Evolutionary conservation across 768 basidiomycete species (phyloP).

Genomic region (Boletus rufocinnamomeus): DNA sequence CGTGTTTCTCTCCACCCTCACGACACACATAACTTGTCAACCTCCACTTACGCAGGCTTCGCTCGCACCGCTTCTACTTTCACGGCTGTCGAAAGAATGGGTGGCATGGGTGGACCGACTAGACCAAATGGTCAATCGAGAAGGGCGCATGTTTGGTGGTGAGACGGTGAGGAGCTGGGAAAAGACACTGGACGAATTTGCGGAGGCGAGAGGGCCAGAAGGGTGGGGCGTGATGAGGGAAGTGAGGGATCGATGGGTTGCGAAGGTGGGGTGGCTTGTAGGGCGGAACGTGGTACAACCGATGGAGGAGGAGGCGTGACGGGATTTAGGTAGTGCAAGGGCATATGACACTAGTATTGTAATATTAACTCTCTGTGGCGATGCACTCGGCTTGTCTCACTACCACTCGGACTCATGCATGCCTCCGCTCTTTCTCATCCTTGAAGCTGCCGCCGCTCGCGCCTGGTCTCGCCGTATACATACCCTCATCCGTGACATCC

Average conservation of each 20-base stretch:
- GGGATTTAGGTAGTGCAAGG: background rate
- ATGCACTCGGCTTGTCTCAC: conserved; percentile 2
- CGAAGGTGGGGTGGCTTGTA: conserved; percentile 78
- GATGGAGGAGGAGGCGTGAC: conserved; percentile 29
- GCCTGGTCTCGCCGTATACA: conserved; percentile 44
- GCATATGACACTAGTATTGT: background rate
- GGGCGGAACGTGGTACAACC: conserved; percentile 41
- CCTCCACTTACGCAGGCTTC: conserved; percentile 64
- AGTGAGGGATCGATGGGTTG: conserved; percentile 66
- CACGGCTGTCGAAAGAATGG: conserved; percentile 75
- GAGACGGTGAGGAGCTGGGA: conserved; percentile 74
- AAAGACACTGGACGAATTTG: conserved; percentile 64
- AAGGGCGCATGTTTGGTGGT: conserved; percentile 78
- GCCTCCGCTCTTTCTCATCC: conserved; percentile 36
- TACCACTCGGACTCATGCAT: conserved; percentile 36
- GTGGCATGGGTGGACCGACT: conserved; percentile 71
- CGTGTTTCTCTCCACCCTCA: conserved; percentile 66
- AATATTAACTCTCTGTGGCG: conserved; percentile 9
- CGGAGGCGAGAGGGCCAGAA: conserved; percentile 48
- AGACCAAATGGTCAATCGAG: conserved; percentile 66
- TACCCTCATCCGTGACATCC: background rate
- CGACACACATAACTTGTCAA: conserved; percentile 65
- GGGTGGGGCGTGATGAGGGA: conserved; percentile 45
- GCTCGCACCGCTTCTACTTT: conserved; percentile 57
- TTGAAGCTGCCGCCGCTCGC: conserved; percentile 43